Conservation (phyloP, 2,329 filamentous ascomycete species). For the Hawksworthiomyces lignivorus region DNA sequence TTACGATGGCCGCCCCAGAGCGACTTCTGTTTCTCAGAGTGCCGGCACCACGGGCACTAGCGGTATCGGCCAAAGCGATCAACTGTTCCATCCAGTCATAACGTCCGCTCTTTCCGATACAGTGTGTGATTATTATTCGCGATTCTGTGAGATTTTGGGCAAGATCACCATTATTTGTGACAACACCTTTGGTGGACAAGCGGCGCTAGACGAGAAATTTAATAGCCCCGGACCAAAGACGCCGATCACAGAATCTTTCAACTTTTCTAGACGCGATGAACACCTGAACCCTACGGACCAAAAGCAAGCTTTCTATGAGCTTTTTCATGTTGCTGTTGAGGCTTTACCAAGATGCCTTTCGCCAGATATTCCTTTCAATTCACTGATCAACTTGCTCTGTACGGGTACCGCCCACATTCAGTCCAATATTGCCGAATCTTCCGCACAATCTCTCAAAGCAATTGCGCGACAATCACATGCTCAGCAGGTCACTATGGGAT, state of each 20-base stretch:
- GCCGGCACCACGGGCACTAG: background rate
- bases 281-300: conserved; percentile 65
- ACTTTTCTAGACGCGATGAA: conserved; percentile 78
- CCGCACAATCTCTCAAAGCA: conserved; percentile 85
- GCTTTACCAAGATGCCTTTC: conserved; percentile 91
- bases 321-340: conserved; percentile 91
- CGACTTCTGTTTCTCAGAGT: background rate
- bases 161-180: conserved; percentile 96
- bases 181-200: conserved; percentile 93
- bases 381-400: conserved; percentile 87
- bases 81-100: conserved; percentile 58
- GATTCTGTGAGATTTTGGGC: conserved; percentile 90
- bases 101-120: conserved; percentile 61
- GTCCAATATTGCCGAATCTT: conserved; percentile 83
- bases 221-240: conserved; percentile 82
- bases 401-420: conserved; percentile 96
- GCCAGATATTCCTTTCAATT: conserved; percentile 83
- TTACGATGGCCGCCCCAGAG: background rate
- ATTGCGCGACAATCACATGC: conserved; percentile 91
- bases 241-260: conserved; percentile 89
- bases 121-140: conserved; percentile 75
- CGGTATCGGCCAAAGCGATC: conserved; percentile 45
- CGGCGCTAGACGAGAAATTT: conserved; percentile 91
- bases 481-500: conserved; percentile 92
- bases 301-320: conserved; percentile 90